Percentiles rank a stretch among this genome's conserved stretches.
These are phyloP conservation scores for Jaapia argillacea DNA, from an alignment of 768 basidiomycete genomes.

Conservation along the genomic window DNA sequence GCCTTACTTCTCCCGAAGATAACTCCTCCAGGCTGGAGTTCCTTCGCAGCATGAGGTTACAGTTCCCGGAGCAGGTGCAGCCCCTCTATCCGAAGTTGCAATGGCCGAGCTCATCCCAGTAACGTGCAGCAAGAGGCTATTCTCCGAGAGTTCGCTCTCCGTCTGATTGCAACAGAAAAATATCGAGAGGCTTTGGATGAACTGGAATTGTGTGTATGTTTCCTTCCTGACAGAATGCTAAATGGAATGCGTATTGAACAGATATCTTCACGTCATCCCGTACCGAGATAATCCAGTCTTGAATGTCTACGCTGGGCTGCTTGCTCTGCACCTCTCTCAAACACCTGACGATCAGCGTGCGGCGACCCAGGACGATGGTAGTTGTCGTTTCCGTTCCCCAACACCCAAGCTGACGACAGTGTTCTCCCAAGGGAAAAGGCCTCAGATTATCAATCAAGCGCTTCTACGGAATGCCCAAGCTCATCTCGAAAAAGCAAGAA, in stretches of 20 bases:
- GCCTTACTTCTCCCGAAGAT: not conserved
- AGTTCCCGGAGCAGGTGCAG: constrained; percentile 54
- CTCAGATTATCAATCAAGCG: constrained; percentile 14
- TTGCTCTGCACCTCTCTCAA: constrained; percentile 56
- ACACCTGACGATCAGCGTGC: constrained; percentile 8
- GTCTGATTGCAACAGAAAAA: constrained; percentile 46
- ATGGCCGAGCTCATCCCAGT: constrained; percentile 3
- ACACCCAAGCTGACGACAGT: constrained; percentile 1
- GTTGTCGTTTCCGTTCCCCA: not conserved
- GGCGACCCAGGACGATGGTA: not conserved
- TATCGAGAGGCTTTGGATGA: constrained; percentile 74
- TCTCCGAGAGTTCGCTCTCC: constrained; percentile 64
- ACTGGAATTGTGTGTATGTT: constrained; percentile 60
- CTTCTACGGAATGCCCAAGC: constrained; percentile 46
- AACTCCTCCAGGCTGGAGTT: constrained; percentile 31
- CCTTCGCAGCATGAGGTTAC: constrained; percentile 63
- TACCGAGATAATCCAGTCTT: constrained; percentile 75
- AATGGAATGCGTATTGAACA: constrained; percentile 18
- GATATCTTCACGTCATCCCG: constrained; percentile 82
- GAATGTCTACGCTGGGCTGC: constrained; percentile 76
- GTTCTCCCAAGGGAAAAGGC: too few relatives aligned
- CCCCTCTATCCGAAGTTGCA: constrained; percentile 1
- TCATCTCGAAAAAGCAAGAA: constrained; percentile 54
- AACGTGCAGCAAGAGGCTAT: constrained; percentile 55
- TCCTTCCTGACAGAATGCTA: constrained; percentile 3